Evolutionary conservation across 2,329 filamentous ascomycete species (phyloP), one percentile per base, ranked within the genome.

Genomic region (Aschersonia sp.): DNA sequence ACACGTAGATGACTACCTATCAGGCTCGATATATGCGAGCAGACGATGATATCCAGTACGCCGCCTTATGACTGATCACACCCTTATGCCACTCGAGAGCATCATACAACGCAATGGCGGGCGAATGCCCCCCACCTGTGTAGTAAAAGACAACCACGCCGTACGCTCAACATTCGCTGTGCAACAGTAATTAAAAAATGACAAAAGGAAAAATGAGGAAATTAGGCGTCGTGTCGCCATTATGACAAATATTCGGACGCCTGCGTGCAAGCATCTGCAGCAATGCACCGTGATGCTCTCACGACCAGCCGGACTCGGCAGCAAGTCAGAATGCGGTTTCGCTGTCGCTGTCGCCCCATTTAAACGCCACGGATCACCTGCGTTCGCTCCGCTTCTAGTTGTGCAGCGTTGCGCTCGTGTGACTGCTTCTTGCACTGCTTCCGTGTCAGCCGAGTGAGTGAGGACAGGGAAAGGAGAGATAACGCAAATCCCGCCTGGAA

Each of bases 291-390:
- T 20, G 20, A 20, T 20, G 20, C 20, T 20, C 20, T 20, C 20
- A 20, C 20, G 20, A 10, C 40, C 9, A n/a, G 40, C 40, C 40
- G 40, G 40, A 42, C 42, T 32, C 35, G 44, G 35, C 40, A 43
- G 42, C 30, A n/a, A 31, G 30, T 4, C 9, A 20, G 32, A 40
- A 41, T 45, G 43, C 46, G 29, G 40, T 31, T 44, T 42, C 38
- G 46, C 44, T 7, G n/a, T 42, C 38, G 46, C 44, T 7, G n/a
- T 9, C 9, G 32, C 44, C 45, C 40, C 40, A 47, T 48, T 67
- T 77, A 95, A 65, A 94, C 83, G 52, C 89, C 89, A 69, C 85
- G 89, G 70, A 97, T 92, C 58, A 94, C 89, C 54, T 91, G 84
- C 44, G 92, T 98, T 61, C 91, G 78, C 75, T 98, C 91, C 50